Evolutionary conservation across 2,329 filamentous ascomycete genomes (phyloP).

Genomic region (Sporothrix schenckii): DNA sequence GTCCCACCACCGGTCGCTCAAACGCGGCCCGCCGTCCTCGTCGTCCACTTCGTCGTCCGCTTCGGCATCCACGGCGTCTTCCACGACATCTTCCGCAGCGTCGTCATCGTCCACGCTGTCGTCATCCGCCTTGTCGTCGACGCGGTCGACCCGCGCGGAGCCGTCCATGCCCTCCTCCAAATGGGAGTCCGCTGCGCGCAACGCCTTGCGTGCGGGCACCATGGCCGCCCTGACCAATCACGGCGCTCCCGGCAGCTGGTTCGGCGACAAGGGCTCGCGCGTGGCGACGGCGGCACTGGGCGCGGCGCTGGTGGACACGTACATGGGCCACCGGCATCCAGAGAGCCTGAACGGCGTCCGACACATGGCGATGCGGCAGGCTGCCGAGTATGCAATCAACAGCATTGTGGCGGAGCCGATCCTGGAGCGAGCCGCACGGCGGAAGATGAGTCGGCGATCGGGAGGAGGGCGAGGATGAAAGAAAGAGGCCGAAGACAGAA

Average conservation of each 20-base stretch:
- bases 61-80: neutral
- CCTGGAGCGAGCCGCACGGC: conserved; percentile 22
- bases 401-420: conserved; percentile 37
- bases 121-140: too few species aligned
- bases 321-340: conserved; percentile 36
- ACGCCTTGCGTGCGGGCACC: conserved; percentile 39
- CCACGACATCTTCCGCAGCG: too few species aligned
- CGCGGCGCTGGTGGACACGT: conserved; percentile 40
- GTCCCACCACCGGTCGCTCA: neutral
- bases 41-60: neutral
- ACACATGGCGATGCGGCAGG: conserved; percentile 39
- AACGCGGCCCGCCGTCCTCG: neutral
- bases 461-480: neutral
- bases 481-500: neutral
- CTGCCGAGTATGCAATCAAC: conserved; percentile 38
- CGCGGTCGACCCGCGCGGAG: neutral
- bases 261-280: conserved; percentile 38
- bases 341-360: conserved; percentile 38
- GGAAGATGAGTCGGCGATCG: neutral
- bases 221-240: conserved; percentile 37
- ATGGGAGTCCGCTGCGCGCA: conserved; percentile 36
- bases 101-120: too few species aligned
- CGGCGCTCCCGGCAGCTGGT: conserved; percentile 37
- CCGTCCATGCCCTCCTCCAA: conserved; percentile 11
- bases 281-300: conserved; percentile 40